Conservation (phyloP, 805 yeast genomes). For the Ogataea naganishii region DNA sequence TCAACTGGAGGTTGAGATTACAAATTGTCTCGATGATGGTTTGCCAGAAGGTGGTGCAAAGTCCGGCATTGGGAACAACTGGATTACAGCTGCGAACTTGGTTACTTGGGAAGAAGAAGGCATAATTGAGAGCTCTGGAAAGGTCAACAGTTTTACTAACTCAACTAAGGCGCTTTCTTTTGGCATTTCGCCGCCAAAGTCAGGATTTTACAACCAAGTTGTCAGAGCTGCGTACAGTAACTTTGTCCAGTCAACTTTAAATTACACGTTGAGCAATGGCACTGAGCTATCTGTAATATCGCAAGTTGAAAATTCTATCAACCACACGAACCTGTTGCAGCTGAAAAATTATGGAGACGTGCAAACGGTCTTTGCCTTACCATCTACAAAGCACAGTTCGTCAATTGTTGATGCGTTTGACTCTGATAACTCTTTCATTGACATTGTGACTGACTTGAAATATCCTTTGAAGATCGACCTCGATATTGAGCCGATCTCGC, state of each 20-base stretch:
- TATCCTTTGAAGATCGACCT: slow-evolving; percentile 24
- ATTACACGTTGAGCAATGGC: slow-evolving; percentile 31
- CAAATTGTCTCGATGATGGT: slow-evolving; percentile 40
- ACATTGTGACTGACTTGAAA: no score
- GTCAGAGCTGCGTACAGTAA: slow-evolving; percentile 27
- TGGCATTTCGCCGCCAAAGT: slow-evolving; percentile 29
- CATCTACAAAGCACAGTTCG: slow-evolving; percentile 16
- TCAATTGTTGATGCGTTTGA: no score
- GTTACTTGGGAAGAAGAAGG: slow-evolving; percentile 42
- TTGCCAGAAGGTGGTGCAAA: slow-evolving; percentile 14
- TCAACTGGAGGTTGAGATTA: slow-evolving; percentile 37
- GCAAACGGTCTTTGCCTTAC: slow-evolving; percentile 23
- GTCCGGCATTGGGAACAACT: slow-evolving; percentile 38
- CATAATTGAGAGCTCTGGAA: slow-evolving; percentile 32
- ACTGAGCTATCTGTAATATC: slow-evolving; percentile 22
- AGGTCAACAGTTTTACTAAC: slow-evolving; percentile 20
- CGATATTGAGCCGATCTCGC: slow-evolving; percentile 11
- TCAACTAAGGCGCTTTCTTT: slow-evolving; percentile 21
- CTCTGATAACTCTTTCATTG: no score
- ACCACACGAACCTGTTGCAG: slow-evolving; percentile 29
- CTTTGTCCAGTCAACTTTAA: slow-evolving; percentile 25
- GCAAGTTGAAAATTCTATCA: slow-evolving; percentile 21
- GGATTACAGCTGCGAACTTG: slow-evolving; percentile 53
- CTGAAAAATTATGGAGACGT: slow-evolving; percentile 30
- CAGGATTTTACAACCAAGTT: slow-evolving; percentile 29